Evolutionary conservation across 345 rosid species (phyloP).

Genomic region (Salix suchowensis): DNA sequence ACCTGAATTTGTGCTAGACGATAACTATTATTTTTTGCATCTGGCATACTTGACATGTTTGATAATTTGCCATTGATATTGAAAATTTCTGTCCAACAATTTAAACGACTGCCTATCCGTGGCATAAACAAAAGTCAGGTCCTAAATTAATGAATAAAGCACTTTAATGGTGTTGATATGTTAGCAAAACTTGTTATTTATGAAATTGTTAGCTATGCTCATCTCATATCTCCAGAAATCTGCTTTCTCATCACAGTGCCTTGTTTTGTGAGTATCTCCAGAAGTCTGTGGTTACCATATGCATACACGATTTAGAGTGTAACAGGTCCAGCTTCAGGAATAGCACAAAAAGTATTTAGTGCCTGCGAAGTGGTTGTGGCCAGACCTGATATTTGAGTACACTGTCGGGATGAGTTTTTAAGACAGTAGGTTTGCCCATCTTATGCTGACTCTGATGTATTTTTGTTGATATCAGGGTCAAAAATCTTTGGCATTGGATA

Average conservation of each 20-base stretch:
- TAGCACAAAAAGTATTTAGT: neutral
- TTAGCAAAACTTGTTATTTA: too few species aligned
- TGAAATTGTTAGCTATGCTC: too few species aligned
- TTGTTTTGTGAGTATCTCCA: neutral
- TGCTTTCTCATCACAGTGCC: too few species aligned
- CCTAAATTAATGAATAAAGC: too few species aligned
- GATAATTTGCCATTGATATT: too few species aligned
- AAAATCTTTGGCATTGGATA: constrained; percentile 91
- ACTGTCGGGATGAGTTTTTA: constrained; percentile 2
- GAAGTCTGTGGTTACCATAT: too few species aligned
- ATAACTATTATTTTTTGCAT: neutral
- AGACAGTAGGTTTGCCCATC: neutral
- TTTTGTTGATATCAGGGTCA: constrained; percentile 60
- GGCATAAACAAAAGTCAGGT: too few species aligned
- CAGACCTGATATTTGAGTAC: neutral
- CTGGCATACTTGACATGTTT: neutral
- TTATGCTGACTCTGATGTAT: neutral
- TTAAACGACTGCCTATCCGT: too few species aligned
- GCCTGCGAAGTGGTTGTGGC: neutral
- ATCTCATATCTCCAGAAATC: too few species aligned
- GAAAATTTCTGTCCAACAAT: too few species aligned
- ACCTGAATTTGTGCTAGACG: neutral
- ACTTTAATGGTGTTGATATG: too few species aligned
- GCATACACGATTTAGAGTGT: too few species aligned
- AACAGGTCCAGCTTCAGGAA: neutral